A percentile compares a stretch with the other conserved stretches of the same genome.
phyloP scores from a whole-genome alignment of 768 basidiomycete genomes.

The Boletus rufocinnamomeus region DNA sequence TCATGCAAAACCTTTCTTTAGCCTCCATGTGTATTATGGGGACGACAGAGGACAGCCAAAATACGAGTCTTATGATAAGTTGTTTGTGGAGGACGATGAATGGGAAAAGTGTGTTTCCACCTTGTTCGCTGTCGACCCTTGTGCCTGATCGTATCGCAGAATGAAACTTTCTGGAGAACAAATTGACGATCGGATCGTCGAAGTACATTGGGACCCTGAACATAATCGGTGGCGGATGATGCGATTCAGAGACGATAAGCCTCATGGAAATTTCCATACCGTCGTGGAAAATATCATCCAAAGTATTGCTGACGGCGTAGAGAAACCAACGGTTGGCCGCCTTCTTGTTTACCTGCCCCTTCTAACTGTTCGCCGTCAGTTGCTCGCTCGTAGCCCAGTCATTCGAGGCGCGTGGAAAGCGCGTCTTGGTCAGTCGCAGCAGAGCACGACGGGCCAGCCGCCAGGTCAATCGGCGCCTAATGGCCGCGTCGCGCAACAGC shows the following conservation, averaged over 20 bases:
- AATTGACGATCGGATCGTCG: conserved; percentile 90
- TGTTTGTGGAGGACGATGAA: conserved; percentile 85
- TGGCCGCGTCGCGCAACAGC: conserved; percentile 25
- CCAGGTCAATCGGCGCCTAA: conserved; percentile 23
- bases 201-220: conserved; percentile 86
- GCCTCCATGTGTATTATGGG: conserved; percentile 82
- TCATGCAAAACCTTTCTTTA: conserved; percentile 81
- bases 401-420: conserved; percentile 79
- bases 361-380: conserved; percentile 44
- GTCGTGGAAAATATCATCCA: conserved; percentile 88
- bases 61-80: conserved; percentile 83
- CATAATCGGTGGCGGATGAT: conserved; percentile 80
- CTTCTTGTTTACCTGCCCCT: conserved; percentile 3
- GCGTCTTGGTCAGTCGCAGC: conserved; percentile 47
- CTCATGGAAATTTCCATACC: conserved; percentile 81
- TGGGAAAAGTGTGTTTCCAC: conserved; percentile 79
- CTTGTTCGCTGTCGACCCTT: background rate
- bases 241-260: conserved; percentile 94
- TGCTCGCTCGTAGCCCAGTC: conserved; percentile 60
- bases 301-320: conserved; percentile 93
- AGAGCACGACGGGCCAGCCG: conserved; percentile 23
- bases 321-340: conserved; percentile 73
- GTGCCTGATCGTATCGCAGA: conserved; percentile 42
- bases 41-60: conserved; percentile 51
- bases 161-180: conserved; percentile 85